Evolutionary conservation across 805 yeast species (phyloP).

Genomic region (Ogataea henricii): DNA sequence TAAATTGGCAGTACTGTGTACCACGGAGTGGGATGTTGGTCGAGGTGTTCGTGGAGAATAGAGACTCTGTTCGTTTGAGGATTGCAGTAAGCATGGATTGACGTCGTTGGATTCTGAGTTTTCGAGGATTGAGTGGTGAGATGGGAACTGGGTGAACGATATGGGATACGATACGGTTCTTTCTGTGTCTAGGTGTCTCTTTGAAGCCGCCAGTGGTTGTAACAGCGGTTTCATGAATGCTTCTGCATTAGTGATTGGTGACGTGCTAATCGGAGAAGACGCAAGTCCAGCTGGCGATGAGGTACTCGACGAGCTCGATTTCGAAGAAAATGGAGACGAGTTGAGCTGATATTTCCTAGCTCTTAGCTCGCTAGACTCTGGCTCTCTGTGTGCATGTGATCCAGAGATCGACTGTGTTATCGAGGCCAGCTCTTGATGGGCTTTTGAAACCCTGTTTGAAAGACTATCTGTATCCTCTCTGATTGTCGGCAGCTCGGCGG

Average conservation of each 20-base stretch:
- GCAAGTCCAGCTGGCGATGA: constrained; percentile 20
- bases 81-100: constrained; percentile 27
- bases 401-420: constrained; percentile 13
- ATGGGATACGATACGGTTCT: constrained; percentile 5
- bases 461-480: constrained; percentile 2
- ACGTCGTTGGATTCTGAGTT: constrained; percentile 21
- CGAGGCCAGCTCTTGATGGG: constrained; percentile 26
- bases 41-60: constrained; percentile 20
- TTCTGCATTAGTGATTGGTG: constrained; percentile 27
- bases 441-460: constrained; percentile 17
- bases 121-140: constrained; percentile 18
- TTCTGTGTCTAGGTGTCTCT: background rate
- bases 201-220: background rate
- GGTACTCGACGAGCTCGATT: constrained; percentile 14
- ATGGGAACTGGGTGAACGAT: constrained; percentile 14
- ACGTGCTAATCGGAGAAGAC: constrained; percentile 33
- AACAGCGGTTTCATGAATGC: constrained; percentile 13
- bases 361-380: background rate
- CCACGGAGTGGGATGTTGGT: background rate
- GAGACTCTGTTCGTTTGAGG: background rate
- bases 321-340: constrained; percentile 23
- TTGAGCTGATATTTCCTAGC: constrained; percentile 5
- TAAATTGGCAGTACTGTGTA: background rate
- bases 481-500: constrained; percentile 10
- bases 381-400: background rate